Base-by-base conservation (phyloP, 164 flowering plant genomes). In the Vitis riparia region DNA sequence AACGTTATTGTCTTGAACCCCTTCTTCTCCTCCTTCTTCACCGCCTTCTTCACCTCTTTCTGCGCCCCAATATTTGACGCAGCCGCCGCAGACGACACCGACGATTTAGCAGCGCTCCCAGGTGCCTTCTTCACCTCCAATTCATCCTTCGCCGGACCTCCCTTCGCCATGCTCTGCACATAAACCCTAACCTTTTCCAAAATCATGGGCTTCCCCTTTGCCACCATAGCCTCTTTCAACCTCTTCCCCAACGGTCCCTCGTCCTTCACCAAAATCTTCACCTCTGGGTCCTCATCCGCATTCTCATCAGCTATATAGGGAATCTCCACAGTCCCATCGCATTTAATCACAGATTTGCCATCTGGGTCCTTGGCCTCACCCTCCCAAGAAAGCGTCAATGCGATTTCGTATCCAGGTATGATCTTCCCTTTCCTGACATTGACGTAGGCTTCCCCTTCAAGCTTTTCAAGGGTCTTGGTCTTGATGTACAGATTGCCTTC, bases 301-400 rank as follows among this genome's bases (percentile, higher is more conserved):
- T 96, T 96, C 84, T 96, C 99, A 64, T 96, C 99, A 13, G 99
- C 75, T 14, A 96, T 81, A 66, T 96, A 96, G 1, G 99, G 99
- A 44, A 96, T 72, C 65, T 96, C 97, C 1, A 90, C 86, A 3
- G 56, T 6, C 1, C 99, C 99, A 2, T 89, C 88, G 9, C 76
- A 87, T 49, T 81, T 87, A 30, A 86, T 57, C 6, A 88, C 55
- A 2, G 81, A 53, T 0, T 76, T 73, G 0, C 91, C 95, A 0
- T 83, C 90, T 8, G 84, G 64, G 68, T 84, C 94, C 51, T 74
- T 87, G 44, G 86, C 93, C 70, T 91, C 95, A 17, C 97, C 99
- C 53, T 86, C 87, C 93, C 97, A 94, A 2, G 86, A 65, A 13
- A 92, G 17, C 5, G 76, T 17, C 12, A 94, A 64, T 32, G 70